phyloP scores from a whole-genome alignment of 176 grass and related monocot genomes.

The Carex cristatella region DNA sequence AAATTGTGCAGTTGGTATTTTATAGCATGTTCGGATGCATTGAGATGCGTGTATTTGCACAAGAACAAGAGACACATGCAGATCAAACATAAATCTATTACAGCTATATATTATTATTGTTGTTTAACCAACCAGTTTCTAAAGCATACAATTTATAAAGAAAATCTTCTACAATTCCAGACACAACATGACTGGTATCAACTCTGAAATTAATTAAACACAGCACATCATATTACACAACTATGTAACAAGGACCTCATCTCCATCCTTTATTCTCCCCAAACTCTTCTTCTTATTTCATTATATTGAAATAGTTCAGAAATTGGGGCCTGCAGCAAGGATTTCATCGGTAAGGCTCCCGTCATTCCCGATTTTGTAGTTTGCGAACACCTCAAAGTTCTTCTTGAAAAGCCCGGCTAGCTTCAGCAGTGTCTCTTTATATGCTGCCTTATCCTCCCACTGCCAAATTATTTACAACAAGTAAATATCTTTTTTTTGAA shows the following conservation, averaged over 20 bases:
- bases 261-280: constrained; percentile 40
- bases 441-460: constrained; percentile 78
- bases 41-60: not conserved
- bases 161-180: not conserved
- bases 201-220: not conserved
- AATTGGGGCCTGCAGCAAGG: constrained; percentile 84
- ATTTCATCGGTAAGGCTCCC: constrained; percentile 78
- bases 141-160: not conserved
- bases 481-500: not conserved
- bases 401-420: constrained; percentile 88
- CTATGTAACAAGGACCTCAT: not conserved
- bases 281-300: constrained; percentile 3
- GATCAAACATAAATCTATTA: constrained; percentile 2
- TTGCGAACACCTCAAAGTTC: constrained; percentile 96
- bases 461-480: constrained; percentile 17
- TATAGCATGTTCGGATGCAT: not conserved
- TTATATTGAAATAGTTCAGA: constrained; percentile 35
- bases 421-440: constrained; percentile 78
- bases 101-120: not conserved
- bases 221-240: not conserved
- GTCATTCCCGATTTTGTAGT: constrained; percentile 69
- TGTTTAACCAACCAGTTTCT: not conserved
- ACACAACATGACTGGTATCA: not conserved
- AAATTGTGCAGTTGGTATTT: no score
- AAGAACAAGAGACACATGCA: not conserved